phyloP scores from a whole-genome alignment of 73 alveolate species.

The Uronychia binucleata region DNA sequence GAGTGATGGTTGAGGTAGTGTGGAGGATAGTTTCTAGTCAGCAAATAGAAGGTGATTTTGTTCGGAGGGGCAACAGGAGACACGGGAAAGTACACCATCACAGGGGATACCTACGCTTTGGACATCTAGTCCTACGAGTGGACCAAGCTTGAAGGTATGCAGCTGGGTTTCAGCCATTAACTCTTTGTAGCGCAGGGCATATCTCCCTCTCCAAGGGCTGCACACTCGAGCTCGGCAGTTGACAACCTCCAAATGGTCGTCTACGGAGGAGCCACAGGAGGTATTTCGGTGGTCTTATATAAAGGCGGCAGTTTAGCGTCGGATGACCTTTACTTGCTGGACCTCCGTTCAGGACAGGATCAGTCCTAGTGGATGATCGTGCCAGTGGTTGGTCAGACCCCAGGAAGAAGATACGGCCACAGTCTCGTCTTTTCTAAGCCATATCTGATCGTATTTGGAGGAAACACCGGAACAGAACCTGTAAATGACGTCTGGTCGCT shows the following conservation, averaged over 20 bases:
- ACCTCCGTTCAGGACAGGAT: conserved; percentile 85
- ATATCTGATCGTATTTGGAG: conserved; percentile 93
- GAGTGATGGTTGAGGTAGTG: no score
- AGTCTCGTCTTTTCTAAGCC: conserved; percentile 95
- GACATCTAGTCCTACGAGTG: conserved; percentile 71
- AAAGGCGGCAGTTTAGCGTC: conserved; percentile 95
- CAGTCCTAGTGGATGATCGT: conserved; percentile 97
- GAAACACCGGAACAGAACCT: conserved; percentile 95
- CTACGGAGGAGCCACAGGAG: conserved; percentile 99
- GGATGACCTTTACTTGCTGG: conserved; percentile 84
- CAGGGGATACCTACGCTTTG: conserved; percentile 96
- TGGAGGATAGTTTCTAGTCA: no score
- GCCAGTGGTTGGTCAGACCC: conserved; percentile 98
- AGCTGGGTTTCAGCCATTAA: not conserved
- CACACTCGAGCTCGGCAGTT: conserved; percentile 93
- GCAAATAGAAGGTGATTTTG: conserved; percentile 69
- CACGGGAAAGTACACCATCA: conserved; percentile 97
- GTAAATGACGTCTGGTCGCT: conserved; percentile 94
- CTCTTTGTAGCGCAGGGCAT: conserved; percentile 69
- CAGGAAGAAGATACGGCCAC: conserved; percentile 99
- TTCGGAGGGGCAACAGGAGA: conserved; percentile 89
- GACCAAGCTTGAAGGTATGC: conserved; percentile 81
- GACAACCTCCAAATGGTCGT: conserved; percentile 90
- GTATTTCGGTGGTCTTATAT: conserved; percentile 58
- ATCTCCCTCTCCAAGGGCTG: conserved; percentile 97